phyloP scores from a whole-genome alignment of 2,329 filamentous ascomycete species.

The Emergomyces pasteurianus region DNA sequence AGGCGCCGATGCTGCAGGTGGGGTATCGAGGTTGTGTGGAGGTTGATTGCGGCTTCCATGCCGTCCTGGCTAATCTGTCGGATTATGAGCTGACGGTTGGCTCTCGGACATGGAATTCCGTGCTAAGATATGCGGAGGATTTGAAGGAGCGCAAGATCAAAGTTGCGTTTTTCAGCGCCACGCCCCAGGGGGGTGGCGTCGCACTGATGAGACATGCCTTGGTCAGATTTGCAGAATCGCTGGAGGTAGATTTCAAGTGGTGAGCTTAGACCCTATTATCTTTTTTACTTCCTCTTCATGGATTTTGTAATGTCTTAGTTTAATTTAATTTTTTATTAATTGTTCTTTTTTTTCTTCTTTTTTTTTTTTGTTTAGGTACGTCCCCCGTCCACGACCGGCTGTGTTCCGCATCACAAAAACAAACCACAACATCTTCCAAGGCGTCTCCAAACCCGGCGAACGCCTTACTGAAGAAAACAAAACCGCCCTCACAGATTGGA shows the following conservation, averaged over 20 bases:
- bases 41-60: constrained; percentile 55
- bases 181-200: constrained; percentile 71
- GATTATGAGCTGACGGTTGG: constrained; percentile 52
- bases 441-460: constrained; percentile 54
- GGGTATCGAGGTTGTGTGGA: constrained; percentile 57
- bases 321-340: too few species aligned
- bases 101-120: constrained; percentile 51
- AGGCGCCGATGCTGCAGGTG: constrained; percentile 54
- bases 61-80: constrained; percentile 45
- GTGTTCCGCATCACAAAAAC: constrained; percentile 78
- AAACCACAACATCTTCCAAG: constrained; percentile 80
- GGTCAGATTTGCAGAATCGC: constrained; percentile 54
- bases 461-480: constrained; percentile 53
- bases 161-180: constrained; percentile 68
- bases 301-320: constrained; percentile 1
- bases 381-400: constrained; percentile 66
- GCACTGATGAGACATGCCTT: constrained; percentile 72
- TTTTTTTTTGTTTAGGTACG: constrained; percentile 37
- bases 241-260: constrained; percentile 63
- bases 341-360: too few species aligned
- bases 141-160: constrained; percentile 53
- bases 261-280: constrained; percentile 32
- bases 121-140: constrained; percentile 50
- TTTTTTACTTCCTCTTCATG: not conserved
- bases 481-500: constrained; percentile 56